Evolutionary conservation across 1,284 basidiomycete species (phyloP).

Genomic region (Rhodotorula sp.): DNA sequence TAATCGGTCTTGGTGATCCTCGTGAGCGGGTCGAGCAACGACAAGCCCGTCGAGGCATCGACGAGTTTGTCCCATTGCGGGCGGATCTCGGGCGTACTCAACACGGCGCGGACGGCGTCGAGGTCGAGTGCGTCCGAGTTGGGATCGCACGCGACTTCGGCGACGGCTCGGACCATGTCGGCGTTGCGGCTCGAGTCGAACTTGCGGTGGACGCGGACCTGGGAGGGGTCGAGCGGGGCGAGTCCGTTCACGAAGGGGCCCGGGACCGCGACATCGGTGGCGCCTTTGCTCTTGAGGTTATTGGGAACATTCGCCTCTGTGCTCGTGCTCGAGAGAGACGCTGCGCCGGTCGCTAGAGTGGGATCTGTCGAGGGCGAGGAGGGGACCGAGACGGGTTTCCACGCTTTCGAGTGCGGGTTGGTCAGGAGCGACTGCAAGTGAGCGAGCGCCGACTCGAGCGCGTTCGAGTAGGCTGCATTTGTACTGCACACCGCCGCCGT

Average conservation of each 20-base stretch:
- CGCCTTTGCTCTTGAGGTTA: not conserved
- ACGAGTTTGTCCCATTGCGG: constrained; percentile 74
- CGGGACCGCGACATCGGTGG: not conserved
- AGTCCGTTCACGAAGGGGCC: constrained; percentile 36
- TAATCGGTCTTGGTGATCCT: constrained; percentile 86
- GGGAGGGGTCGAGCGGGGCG: constrained; percentile 47
- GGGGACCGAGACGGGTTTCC: constrained; percentile 51
- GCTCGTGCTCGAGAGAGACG: not conserved
- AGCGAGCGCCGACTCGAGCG: constrained; percentile 26
- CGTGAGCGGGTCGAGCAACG: constrained; percentile 81
- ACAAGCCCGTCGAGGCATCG: constrained; percentile 76
- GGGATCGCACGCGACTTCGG: constrained; percentile 70
- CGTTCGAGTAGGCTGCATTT: constrained; percentile 28
- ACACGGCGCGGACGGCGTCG: constrained; percentile 76
- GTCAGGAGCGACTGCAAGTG: constrained; percentile 46
- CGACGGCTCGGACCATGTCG: constrained; percentile 78
- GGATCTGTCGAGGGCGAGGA: constrained; percentile 40
- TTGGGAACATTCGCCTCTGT: not conserved
- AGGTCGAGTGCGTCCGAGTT: constrained; percentile 49
- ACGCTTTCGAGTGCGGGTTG: constrained; percentile 49
- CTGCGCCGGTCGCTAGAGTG: constrained; percentile 1
- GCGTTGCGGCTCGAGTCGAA: constrained; percentile 50
- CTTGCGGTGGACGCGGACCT: constrained; percentile 53
- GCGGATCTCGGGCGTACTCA: constrained; percentile 58
- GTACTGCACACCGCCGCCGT: constrained; percentile 18